phyloP scores from a whole-genome alignment of 2,329 filamentous ascomycete species.

The Claviceps sp. region DNA sequence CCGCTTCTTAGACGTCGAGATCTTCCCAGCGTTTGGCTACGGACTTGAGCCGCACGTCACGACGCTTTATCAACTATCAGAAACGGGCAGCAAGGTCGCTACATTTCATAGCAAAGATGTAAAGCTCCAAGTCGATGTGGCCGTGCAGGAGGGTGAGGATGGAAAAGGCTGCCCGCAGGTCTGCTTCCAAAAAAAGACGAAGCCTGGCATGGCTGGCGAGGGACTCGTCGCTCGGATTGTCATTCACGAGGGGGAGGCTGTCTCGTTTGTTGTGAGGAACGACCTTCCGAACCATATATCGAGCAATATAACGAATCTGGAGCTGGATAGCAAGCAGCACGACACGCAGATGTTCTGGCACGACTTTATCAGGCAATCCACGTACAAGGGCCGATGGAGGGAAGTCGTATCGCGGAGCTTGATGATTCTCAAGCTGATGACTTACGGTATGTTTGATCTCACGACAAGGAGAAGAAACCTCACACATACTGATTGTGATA shows the following conservation, averaged over 20 bases:
- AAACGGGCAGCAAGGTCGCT: slow-evolving; percentile 41
- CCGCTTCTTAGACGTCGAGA: slow-evolving; percentile 40
- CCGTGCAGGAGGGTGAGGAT: slow-evolving; percentile 41
- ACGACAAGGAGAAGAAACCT: neutral
- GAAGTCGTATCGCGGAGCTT: slow-evolving; percentile 59
- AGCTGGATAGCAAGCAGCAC: slow-evolving; percentile 50
- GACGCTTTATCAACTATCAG: slow-evolving; percentile 33
- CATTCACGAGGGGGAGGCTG: slow-evolving; percentile 50
- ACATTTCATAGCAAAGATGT: slow-evolving; percentile 46
- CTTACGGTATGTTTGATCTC: slow-evolving; percentile 31
- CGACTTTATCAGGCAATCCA: slow-evolving; percentile 57
- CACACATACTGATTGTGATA: neutral
- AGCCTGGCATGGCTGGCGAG: slow-evolving; percentile 40
- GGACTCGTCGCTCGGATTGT: slow-evolving; percentile 48
- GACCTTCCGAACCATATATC: slow-evolving; percentile 45
- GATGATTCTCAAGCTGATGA: slow-evolving; percentile 63
- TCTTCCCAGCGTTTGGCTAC: slow-evolving; percentile 64
- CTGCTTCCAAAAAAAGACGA: slow-evolving; percentile 39
- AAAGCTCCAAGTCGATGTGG: slow-evolving; percentile 54
- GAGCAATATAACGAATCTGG: slow-evolving; percentile 39
- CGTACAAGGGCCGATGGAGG: slow-evolving; percentile 58
- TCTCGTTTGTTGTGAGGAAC: slow-evolving; percentile 56
- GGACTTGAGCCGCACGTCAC: slow-evolving; percentile 49
- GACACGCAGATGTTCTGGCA: slow-evolving; percentile 61
- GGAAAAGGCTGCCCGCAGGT: slow-evolving; percentile 34